Evolutionary conservation across 225 moss, liverwort and hornwort species (phyloP).

Genomic region (Bryum argenteum): DNA sequence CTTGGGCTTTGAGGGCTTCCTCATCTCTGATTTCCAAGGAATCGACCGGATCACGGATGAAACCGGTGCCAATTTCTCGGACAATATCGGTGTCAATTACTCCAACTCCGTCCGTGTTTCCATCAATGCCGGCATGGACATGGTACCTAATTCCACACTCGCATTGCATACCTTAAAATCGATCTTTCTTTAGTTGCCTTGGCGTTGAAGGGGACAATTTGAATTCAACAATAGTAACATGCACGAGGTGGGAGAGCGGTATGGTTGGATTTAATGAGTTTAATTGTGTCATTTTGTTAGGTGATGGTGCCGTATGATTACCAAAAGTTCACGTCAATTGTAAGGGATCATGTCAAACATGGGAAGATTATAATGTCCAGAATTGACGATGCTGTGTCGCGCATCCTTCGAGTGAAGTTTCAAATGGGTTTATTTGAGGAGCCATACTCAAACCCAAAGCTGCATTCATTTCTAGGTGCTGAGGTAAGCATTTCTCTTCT

Average conservation of each 20-base stretch:
- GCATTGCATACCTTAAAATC: no score
- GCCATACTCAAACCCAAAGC: constrained; percentile 36
- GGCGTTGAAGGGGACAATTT: no score
- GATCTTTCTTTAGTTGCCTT: no score
- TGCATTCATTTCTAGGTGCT: constrained; percentile 35
- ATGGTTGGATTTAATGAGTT: no score
- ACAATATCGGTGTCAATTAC: constrained; percentile 47
- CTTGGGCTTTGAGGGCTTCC: constrained; percentile 2
- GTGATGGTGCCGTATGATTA: constrained; percentile 58
- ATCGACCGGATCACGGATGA: constrained; percentile 54
- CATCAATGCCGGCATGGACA: constrained; percentile 61
- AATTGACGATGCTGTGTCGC: constrained; percentile 65
- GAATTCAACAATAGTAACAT: no score
- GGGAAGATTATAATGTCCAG: constrained; percentile 42
- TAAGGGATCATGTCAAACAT: constrained; percentile 43
- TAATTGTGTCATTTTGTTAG: constrained; percentile 22
- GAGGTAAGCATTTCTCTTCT: constrained; percentile 24
- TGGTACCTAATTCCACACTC: constrained; percentile 37
- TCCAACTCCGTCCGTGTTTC: constrained; percentile 44
- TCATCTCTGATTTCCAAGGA: constrained; percentile 42
- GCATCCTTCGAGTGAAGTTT: constrained; percentile 66
- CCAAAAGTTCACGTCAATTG: constrained; percentile 26
- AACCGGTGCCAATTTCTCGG: constrained; percentile 15
- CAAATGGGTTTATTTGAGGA: constrained; percentile 59
- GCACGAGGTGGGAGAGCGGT: no score